A percentile compares a stretch with the other conserved stretches of the same genome.
Conservation (phyloP, 176 grass and related monocot genomes). For the Puccinellia tenuiflora region DNA sequence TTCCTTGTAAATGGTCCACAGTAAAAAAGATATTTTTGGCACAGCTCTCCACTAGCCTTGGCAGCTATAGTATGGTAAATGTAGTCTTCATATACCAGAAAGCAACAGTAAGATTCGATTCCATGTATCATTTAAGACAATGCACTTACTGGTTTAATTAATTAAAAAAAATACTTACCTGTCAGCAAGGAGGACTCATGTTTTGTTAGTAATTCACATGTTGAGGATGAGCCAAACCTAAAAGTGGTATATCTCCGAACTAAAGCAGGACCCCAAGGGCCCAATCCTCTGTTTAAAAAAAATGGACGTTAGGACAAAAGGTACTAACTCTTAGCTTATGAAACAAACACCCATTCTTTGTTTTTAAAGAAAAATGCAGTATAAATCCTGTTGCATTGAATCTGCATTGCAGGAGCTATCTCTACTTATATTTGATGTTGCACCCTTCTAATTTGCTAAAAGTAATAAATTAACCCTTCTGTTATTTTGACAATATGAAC, state of each 20-base stretch:
- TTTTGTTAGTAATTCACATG: slow-evolving; percentile 57
- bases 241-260: slow-evolving; percentile 71
- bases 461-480: neutral
- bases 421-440: neutral
- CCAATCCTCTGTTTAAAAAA: slow-evolving; percentile 66
- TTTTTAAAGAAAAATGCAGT: neutral
- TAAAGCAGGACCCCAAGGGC: slow-evolving; percentile 82
- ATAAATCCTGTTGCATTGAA: neutral
- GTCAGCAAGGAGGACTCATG: slow-evolving; percentile 66
- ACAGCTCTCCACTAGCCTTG: slow-evolving; percentile 89
- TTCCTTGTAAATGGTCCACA: slow-evolving; percentile 86
- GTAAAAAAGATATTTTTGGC: slow-evolving; percentile 84
- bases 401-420: neutral
- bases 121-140: neutral
- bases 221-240: slow-evolving; percentile 74
- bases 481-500: neutral
- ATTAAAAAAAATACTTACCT: slow-evolving; percentile 34
- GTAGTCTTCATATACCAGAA: slow-evolving; percentile 63
- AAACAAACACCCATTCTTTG: neutral
- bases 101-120: neutral
- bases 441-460: neutral
- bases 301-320: slow-evolving; percentile 4
- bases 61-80: slow-evolving; percentile 94
- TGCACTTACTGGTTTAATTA: neutral
- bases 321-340: neutral